Evolutionary conservation across 305 asterid species (phyloP), one percentile per base, ranked within the genome.

Genomic region (Fraxinus velutina): DNA sequence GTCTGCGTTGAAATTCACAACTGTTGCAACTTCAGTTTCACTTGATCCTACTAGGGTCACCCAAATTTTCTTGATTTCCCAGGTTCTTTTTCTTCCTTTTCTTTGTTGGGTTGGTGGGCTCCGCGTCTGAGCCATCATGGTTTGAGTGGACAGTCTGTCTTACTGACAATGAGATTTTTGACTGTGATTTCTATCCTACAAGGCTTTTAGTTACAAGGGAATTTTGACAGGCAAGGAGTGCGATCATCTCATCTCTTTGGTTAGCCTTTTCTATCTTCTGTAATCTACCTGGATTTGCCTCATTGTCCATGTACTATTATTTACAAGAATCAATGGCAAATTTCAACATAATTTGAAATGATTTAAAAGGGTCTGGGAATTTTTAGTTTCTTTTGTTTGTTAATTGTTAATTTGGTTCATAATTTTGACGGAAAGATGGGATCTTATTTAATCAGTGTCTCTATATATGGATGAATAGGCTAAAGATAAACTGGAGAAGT

Each of bases 21-120:
- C 88, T 10, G 95, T 90, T 77, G 83, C 81, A 2, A 70, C 96
- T 24, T 72, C 92, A 77, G 72, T 89, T 79, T 36, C 82, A 22
- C 73, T 91, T 83, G 93, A 93, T 89, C 99, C 97, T n/a, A 89
- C 92, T 22, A 90, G 91, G 78, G 97, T 91, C 82, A 89, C 91
- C 37, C 97, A 89, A 87, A 92, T 27, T 93, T 80, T 93, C 97
- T 74, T 92, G 98, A 97, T 86, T 19, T 15, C 97, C 97, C 78
- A 93, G 99, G 98, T 95, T 74, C 22, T 55, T 3, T 39, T 3
- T 72, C 37, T 52, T n/a, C 66, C 66, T 55, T 55, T 55, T 17
- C 66, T 55, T 55, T 55, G 66, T 6, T 5, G 66, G 66, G 27
- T 55, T 17, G 27, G 50, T 78, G 84, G 37, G 62, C 62, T 50